Evolutionary conservation across 1,139 yeast species (phyloP).

Genomic region (Yamadazyma membranifaciens): DNA sequence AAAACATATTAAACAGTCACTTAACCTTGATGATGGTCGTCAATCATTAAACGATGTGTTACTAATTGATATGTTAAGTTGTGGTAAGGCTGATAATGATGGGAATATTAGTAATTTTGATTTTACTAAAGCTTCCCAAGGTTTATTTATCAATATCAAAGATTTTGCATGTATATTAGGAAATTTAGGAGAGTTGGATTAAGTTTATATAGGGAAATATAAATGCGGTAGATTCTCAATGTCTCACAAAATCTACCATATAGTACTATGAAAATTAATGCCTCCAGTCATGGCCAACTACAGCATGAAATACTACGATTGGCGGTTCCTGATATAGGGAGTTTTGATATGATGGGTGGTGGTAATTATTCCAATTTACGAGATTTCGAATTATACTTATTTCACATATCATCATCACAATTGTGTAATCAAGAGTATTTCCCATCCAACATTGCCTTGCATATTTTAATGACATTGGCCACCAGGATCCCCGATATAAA

Average conservation of each 20-base stretch:
- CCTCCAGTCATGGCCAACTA: slow-evolving; percentile 1
- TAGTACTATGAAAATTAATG: slow-evolving; percentile 1
- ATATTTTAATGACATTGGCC: slow-evolving; percentile 32
- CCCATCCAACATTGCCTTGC: slow-evolving; percentile 22
- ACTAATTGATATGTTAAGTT: slow-evolving; percentile 47
- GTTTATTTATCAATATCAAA: slow-evolving; percentile 33
- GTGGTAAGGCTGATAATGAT: slow-evolving; percentile 27
- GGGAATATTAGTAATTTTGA: slow-evolving; percentile 34
- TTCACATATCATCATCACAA: slow-evolving; percentile 25
- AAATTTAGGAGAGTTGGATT: slow-evolving; percentile 33
- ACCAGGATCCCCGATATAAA: slow-evolving; percentile 26
- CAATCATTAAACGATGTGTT: slow-evolving; percentile 26
- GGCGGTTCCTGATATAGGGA: slow-evolving; percentile 9
- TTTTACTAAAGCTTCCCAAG: slow-evolving; percentile 24
- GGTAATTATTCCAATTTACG: slow-evolving; percentile 25
- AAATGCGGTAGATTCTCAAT: not conserved
- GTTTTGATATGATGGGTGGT: slow-evolving; percentile 8
- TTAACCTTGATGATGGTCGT: slow-evolving; percentile 24
- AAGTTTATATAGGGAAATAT: not conserved
- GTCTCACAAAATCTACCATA: not conserved
- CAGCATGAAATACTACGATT: slow-evolving; percentile 9
- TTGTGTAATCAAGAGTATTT: not conserved
- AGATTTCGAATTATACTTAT: slow-evolving; percentile 31
- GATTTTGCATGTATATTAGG: slow-evolving; percentile 47
- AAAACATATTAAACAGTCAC: slow-evolving; percentile 26